Evolutionary conservation across 352 stramenopile genomes (phyloP).

Genomic region (Phytopythium aichiense): DNA sequence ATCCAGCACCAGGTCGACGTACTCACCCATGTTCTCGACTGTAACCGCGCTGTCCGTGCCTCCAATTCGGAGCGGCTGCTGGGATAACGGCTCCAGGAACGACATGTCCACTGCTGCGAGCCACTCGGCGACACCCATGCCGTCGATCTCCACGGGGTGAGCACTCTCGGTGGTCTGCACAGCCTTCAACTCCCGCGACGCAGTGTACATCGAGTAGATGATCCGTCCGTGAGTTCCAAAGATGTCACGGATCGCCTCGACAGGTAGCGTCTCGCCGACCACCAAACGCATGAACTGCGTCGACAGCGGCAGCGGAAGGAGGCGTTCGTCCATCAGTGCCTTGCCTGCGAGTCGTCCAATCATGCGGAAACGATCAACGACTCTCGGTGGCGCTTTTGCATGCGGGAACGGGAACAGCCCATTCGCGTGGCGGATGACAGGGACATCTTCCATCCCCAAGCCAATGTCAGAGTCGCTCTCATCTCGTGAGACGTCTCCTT

Average conservation of each 20-base stretch:
- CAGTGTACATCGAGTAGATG: constrained; percentile 48
- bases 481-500: constrained; percentile 8
- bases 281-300: constrained; percentile 75
- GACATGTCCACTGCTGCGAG: constrained; percentile 61
- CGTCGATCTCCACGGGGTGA: constrained; percentile 45
- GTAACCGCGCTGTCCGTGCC: constrained; percentile 50
- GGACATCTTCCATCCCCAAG: constrained; percentile 21
- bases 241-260: constrained; percentile 48
- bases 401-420: constrained; percentile 75
- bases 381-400: constrained; percentile 14
- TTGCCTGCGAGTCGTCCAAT: constrained; percentile 80
- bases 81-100: constrained; percentile 78
- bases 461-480: constrained; percentile 6
- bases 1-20: constrained; percentile 51
- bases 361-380: constrained; percentile 75
- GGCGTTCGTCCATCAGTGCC: constrained; percentile 74
- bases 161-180: constrained; percentile 10
- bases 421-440: constrained; percentile 73
- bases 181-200: constrained; percentile 23
- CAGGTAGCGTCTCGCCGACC: constrained; percentile 50
- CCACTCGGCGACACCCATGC: constrained; percentile 45
- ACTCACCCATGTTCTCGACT: constrained; percentile 42
- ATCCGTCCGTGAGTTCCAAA: constrained; percentile 67
- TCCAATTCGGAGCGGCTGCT: constrained; percentile 43
- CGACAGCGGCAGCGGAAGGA: constrained; percentile 72